phyloP scores from a whole-genome alignment of 345 rosid species.

The Lagerstroemia speciosa region DNA sequence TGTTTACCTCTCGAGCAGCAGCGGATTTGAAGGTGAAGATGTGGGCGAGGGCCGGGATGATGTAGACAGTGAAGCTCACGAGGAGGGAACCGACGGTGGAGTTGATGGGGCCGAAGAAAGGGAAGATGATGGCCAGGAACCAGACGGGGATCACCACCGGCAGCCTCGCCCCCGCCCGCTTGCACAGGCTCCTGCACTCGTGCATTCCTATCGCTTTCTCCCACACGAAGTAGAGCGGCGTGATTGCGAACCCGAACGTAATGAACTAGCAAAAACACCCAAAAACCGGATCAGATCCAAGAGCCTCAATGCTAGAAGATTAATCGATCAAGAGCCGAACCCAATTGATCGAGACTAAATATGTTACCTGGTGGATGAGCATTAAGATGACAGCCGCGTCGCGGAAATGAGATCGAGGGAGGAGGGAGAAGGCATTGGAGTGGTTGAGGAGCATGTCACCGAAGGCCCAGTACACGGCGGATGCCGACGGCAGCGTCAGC shows the following conservation, averaged over 20 bases:
- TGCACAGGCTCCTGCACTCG: slow-evolving; percentile 86
- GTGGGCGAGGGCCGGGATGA: slow-evolving; percentile 90
- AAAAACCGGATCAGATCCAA: no score
- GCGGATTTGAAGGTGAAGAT: slow-evolving; percentile 83
- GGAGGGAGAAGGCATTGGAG: slow-evolving; percentile 86
- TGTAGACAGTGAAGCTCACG: slow-evolving; percentile 97
- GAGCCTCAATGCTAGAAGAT: no score
- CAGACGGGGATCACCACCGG: slow-evolving; percentile 94
- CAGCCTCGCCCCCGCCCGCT: slow-evolving; percentile 84
- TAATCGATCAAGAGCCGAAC: no score
- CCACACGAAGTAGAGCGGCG: slow-evolving; percentile 98
- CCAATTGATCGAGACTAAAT: no score
- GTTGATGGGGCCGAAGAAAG: slow-evolving; percentile 93
- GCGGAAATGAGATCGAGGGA: slow-evolving; percentile 57
- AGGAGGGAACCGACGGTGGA: slow-evolving; percentile 95
- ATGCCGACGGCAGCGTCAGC: slow-evolving; percentile 84
- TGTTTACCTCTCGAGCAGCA: slow-evolving; percentile 62
- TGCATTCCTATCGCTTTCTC: slow-evolving; percentile 97
- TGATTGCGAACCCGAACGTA: slow-evolving; percentile 96
- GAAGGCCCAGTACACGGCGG: slow-evolving; percentile 95
- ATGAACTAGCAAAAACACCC: slow-evolving; percentile 61
- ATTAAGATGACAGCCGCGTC: slow-evolving; percentile 88
- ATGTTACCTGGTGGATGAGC: slow-evolving; percentile 89
- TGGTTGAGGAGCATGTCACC: slow-evolving; percentile 93
- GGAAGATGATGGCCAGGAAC: slow-evolving; percentile 89